Base-by-base conservation (phyloP, 1,284 basidiomycete species). In the Rhizoctonia solani region DNA sequence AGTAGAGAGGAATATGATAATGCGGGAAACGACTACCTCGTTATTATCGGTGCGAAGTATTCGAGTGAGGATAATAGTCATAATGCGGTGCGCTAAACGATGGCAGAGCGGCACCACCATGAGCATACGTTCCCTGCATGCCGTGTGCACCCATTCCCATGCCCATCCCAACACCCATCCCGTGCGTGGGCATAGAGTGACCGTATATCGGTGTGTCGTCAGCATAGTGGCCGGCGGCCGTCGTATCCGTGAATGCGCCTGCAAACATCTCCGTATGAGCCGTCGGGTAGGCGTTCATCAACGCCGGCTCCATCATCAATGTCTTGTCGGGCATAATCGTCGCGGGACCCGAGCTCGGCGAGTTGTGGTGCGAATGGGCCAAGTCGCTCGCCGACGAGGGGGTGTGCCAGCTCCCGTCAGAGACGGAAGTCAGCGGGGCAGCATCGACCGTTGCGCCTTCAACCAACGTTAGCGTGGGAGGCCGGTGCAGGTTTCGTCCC, bases 31-130 rank as follows among this genome's bases (percentile, higher is more conserved):
- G 41, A 13, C 6, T 30, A 52, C 44, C 19, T 34, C 50, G 39
- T n/a, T 27, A 61, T 61, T 46, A 61, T 30, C 58, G 58, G 39
- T 61, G 58, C 29, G 58, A 49, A 61, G 30, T 61, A 61, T 61
- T 61, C 58, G 58, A 61, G 44, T 61, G 58, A 32, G 56, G 44
- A n/a, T 61, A 61, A 50, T 61, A 61, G 58, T 61, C 58, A 61
- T 61, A 61, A 61, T 61, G 58, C 58, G 47, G 58, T 46, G 44
- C 58, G 58, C 58, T 39, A 61, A 61, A 61, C 58, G 58, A 27
- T 6, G 58, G 58, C 44, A 61, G 58, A 58, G 55, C 47, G 46
- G 58, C 50, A 46, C 58, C 50, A 44, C 58, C 58, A 61, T 44
- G 58, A 61, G 58, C 58, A 46, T 44, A 50, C 47, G 44, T 61